Conservation (phyloP, 805 yeast genomes). For the Scheffersomyces stipitis region DNA sequence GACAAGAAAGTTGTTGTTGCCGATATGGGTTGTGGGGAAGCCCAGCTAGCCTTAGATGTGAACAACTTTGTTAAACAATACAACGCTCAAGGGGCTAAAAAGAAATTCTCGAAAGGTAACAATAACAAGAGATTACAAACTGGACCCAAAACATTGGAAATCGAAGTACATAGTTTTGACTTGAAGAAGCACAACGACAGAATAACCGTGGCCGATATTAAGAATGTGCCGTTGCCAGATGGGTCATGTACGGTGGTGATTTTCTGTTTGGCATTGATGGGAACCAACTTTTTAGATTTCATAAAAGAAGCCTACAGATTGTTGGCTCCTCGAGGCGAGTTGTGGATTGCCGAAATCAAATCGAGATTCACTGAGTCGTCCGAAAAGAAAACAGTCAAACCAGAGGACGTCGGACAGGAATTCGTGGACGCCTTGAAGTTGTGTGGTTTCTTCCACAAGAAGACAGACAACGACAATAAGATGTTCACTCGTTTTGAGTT, state of each 20-base stretch:
- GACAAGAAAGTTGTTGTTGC: constrained; percentile 74
- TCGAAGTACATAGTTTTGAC: constrained; percentile 86
- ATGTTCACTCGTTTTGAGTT: constrained; percentile 96
- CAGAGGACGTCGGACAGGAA: constrained; percentile 62
- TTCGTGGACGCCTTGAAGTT: constrained; percentile 77
- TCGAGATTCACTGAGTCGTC: constrained; percentile 73
- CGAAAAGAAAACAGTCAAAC: constrained; percentile 18
- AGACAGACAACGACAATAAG: constrained; percentile 81
- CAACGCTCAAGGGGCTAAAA: constrained; percentile 24
- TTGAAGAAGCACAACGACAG: constrained; percentile 83
- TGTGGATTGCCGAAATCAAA: constrained; percentile 98
- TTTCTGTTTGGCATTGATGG: constrained; percentile 95
- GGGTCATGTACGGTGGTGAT: constrained; percentile 83
- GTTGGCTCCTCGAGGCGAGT: constrained; percentile 85
- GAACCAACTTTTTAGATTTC: constrained; percentile 92
- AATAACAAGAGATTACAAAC: constrained; percentile 4
- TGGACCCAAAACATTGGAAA: constrained; percentile 40
- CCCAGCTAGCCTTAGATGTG: constrained; percentile 74
- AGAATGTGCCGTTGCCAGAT: constrained; percentile 80
- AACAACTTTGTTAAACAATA: constrained; percentile 43
- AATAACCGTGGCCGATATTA: constrained; percentile 96
- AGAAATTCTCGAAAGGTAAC: constrained; percentile 32
- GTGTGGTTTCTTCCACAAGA: constrained; percentile 83
- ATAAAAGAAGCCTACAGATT: constrained; percentile 86
- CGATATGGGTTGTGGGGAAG: constrained; percentile 99